A percentile compares a stretch with the other conserved stretches of the same genome.
Conservation (phyloP, 345 rosid genomes). For the Syzygium oleosum region DNA sequence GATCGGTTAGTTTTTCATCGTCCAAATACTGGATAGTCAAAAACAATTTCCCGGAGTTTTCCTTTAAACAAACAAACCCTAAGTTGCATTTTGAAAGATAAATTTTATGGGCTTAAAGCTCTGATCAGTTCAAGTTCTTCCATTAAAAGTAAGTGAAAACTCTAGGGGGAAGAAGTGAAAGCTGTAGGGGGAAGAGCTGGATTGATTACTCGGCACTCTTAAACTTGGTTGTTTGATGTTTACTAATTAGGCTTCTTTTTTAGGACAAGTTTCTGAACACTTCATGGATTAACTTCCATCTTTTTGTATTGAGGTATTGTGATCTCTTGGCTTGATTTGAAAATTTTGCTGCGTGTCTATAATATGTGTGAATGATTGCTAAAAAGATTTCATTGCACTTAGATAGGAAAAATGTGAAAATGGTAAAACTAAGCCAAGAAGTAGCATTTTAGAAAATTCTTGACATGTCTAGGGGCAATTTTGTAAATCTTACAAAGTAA, state of each 20-base stretch:
- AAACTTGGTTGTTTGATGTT: not conserved
- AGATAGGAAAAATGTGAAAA: not conserved
- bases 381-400: not conserved
- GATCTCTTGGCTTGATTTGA: not conserved
- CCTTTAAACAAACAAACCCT: too few relatives aligned
- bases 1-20: too few relatives aligned
- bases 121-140: not conserved
- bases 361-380: not conserved
- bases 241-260: not conserved
- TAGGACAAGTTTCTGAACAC: not conserved
- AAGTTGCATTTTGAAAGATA: not conserved
- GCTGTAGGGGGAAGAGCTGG: not conserved
- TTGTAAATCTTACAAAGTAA: not conserved
- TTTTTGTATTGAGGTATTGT: not conserved
- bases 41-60: too few relatives aligned
- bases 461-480: not conserved
- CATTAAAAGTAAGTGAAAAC: not conserved
- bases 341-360: not conserved
- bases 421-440: not conserved
- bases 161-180: not conserved
- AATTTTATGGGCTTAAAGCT: not conserved
- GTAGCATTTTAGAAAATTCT: not conserved
- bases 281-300: not conserved
- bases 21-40: too few relatives aligned
- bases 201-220: not conserved